Evolutionary conservation across 495 filamentous ascomycete genomes (phyloP), one percentile per base, ranked within the genome.

Genomic region (Talaromyces ruber): DNA sequence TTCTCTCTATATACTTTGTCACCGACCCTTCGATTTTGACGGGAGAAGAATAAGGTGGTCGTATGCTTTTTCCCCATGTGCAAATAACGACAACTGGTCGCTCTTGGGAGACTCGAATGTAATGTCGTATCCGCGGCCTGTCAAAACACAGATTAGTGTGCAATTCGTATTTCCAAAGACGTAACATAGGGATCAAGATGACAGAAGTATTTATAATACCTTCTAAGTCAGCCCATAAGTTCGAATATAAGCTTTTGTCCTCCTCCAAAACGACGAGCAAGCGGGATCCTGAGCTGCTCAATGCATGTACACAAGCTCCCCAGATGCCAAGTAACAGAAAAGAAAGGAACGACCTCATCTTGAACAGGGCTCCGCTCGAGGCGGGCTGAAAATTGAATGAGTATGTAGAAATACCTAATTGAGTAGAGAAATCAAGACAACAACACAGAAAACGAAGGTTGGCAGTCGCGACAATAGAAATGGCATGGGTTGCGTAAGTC

Each of bases 1-100:
- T 32, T n/a, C 7, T 7, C 7, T 45, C 14, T 18, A 28, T 18
- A n/a, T 21, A 51, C n/a, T n/a, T n/a, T 16, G n/a, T 2, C n/a
- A 69, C 67, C n/a, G 71, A 92, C 90, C 92, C 81, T 97, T 98
- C 4, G 89, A 85, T 75, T 90, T 93, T 18, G 88, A 81, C 25
- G 94, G 94, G 30, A 98, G 84, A 63, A 98, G 81, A 58, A 98
- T 72, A 58, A 97, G 74, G 69, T 98, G 93, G 78, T 97, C 94
- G 73, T 92, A 97, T 64, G 84, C 82, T 72, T 86, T 86, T 75
- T 93, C 92, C 71, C 94, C 95, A 64, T 90, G 86, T 69, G 85
- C 76, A 80, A 98, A 97, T 64, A 98, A 80, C 53, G 87, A 82
- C 66, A 98, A 81, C 65, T 82, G 78, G 45, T 94, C 86, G 73